Percentiles rank a stretch among this genome's conserved stretches.
These are phyloP conservation scores for Hypoxylon sp. DNA, from an alignment of 2,329 filamentous ascomycete genomes.

Conservation along the genomic window DNA sequence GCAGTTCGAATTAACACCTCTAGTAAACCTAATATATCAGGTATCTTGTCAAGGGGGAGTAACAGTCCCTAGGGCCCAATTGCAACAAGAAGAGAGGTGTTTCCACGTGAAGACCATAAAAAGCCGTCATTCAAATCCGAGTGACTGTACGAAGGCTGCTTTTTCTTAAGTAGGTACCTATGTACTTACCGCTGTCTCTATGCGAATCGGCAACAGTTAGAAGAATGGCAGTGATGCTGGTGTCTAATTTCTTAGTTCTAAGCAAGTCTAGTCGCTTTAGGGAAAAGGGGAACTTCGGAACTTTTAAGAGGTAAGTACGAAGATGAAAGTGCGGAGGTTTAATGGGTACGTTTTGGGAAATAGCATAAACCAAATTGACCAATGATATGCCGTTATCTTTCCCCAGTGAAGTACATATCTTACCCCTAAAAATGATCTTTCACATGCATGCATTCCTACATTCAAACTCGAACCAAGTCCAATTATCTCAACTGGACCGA, in stretches of 20 bases:
- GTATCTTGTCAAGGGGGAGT: not conserved
- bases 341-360: conserved; percentile 41
- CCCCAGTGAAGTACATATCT: conserved; percentile 2
- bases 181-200: not conserved
- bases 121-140: not conserved
- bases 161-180: not conserved
- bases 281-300: conserved; percentile 4
- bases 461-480: conserved; percentile 12
- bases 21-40: not conserved
- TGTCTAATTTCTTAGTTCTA: not conserved
- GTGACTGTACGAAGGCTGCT: not conserved
- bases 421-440: conserved; percentile 1
- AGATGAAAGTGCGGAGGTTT: conserved; percentile 40
- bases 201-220: not conserved
- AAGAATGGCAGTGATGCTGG: not conserved
- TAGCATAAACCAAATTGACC: conserved; percentile 23
- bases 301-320: conserved; percentile 1
- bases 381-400: conserved; percentile 16
- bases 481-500: conserved; percentile 21
- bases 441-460: conserved; percentile 19
- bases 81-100: not conserved
- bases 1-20: not conserved
- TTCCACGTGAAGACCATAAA: not conserved
- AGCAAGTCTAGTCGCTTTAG: conserved; percentile 9
- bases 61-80: not conserved